These are phyloP conservation scores for Chlamydomonas schloesseri DNA, from an alignment of 139 green algal species.

Conservation along the genomic window DNA sequence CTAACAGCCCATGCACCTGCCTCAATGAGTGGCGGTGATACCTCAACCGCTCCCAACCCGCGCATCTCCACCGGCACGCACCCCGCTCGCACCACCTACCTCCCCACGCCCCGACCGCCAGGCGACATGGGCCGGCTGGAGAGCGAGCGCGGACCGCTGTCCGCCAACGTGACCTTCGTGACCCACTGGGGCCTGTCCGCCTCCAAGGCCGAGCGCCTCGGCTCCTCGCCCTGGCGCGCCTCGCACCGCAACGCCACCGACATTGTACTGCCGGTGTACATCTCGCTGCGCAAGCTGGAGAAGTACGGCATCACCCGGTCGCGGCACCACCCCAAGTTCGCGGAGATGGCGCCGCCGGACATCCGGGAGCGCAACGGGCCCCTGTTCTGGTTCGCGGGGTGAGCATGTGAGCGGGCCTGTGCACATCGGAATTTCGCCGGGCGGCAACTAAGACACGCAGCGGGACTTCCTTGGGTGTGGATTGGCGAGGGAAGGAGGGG, in stretches of 20 bases:
- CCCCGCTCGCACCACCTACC: too few relatives aligned
- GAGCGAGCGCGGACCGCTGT: neutral
- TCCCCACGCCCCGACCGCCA: too few relatives aligned
- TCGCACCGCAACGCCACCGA: slow-evolving; percentile 27
- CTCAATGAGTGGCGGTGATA: too few relatives aligned
- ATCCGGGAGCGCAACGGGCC: slow-evolving; percentile 11
- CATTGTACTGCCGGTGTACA: neutral
- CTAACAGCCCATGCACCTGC: too few relatives aligned
- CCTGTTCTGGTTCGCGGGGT: slow-evolving; percentile 52
- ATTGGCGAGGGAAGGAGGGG: too few relatives aligned
- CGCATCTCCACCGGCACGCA: too few relatives aligned
- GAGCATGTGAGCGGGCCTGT: too few relatives aligned
- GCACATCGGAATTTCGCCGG: too few relatives aligned
- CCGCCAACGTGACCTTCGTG: slow-evolving; percentile 43
- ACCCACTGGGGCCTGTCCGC: slow-evolving; percentile 49
- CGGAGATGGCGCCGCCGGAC: neutral
- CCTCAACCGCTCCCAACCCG: too few relatives aligned
- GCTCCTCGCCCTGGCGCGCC: slow-evolving; percentile 1
- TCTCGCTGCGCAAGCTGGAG: neutral
- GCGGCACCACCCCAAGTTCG: slow-evolving; percentile 43
- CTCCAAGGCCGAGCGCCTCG: neutral
- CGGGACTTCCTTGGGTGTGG: too few relatives aligned
- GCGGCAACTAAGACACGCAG: too few relatives aligned
- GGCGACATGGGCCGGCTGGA: slow-evolving; percentile 19
- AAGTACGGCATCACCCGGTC: neutral